A percentile compares a stretch with the other conserved stretches of the same genome.
phyloP scores from a whole-genome alignment of 2,329 filamentous ascomycete species.

The Trichocomaceae sp. region DNA sequence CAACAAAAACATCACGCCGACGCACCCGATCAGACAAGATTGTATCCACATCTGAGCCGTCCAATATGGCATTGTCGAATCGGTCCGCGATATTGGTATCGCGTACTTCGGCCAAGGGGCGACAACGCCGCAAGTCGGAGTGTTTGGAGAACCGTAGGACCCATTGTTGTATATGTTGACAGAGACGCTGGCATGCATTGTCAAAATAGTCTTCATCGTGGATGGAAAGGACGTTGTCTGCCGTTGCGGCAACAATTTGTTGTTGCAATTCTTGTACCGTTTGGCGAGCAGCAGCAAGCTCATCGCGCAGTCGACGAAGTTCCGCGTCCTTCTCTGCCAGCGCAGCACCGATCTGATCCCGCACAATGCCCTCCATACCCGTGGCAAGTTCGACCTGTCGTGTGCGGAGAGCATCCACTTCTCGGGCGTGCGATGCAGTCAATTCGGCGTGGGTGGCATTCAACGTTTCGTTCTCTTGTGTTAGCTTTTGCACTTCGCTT shows the following conservation, averaged over 20 bases:
- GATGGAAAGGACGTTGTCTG: constrained; percentile 69
- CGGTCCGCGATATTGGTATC: constrained; percentile 92
- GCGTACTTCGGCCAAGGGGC: constrained; percentile 72
- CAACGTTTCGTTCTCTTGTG: constrained; percentile 74
- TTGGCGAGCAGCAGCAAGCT: constrained; percentile 65
- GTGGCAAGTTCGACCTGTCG: constrained; percentile 58
- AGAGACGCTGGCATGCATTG: constrained; percentile 85
- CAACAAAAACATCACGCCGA: constrained; percentile 94
- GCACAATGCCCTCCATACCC: constrained; percentile 57
- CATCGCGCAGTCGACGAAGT: constrained; percentile 67
- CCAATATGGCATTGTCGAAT: constrained; percentile 87
- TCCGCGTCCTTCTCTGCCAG: constrained; percentile 79
- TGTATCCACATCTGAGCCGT: constrained; percentile 84
- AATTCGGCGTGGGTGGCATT: constrained; percentile 70
- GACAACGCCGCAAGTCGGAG: constrained; percentile 84
- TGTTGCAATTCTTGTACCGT: constrained; percentile 55
- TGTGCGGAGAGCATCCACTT: constrained; percentile 62
- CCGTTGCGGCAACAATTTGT: constrained; percentile 52
- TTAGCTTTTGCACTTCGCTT: constrained; percentile 71
- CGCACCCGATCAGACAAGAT: constrained; percentile 83
- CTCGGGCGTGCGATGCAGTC: constrained; percentile 63
- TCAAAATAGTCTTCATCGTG: constrained; percentile 95
- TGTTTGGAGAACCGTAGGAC: constrained; percentile 96
- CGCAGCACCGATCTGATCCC: constrained; percentile 55
- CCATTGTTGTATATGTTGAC: constrained; percentile 95